These are phyloP conservation scores for Silene conica DNA, from an alignment of 148 eudicot genomes.

Conservation along the genomic window DNA sequence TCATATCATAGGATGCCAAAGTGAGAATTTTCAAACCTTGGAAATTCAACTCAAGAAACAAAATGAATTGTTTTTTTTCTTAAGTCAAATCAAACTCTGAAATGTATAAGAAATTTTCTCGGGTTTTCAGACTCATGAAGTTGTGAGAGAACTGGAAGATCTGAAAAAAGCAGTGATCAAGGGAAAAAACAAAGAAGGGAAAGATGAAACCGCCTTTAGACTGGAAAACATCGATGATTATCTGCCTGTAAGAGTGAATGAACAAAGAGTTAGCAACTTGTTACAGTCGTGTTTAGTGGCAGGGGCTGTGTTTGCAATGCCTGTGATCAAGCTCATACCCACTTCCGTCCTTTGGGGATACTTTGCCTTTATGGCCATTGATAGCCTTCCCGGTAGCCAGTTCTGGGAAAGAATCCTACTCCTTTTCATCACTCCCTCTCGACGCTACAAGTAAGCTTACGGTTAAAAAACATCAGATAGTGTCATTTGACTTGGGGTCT, in stretches of 20 bases:
- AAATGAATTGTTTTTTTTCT: no score
- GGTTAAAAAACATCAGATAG: background rate
- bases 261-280: constrained; percentile 77
- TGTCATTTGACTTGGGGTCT: no score
- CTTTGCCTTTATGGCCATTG: constrained; percentile 83
- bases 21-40: no score
- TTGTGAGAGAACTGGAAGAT: constrained; percentile 35
- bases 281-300: constrained; percentile 67
- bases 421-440: constrained; percentile 53
- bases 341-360: constrained; percentile 93
- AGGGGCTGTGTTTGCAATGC: constrained; percentile 52
- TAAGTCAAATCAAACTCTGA: background rate
- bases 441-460: constrained; percentile 65
- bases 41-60: background rate
- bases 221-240: constrained; percentile 56
- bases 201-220: constrained; percentile 35
- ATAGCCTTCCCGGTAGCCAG: constrained; percentile 84
- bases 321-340: constrained; percentile 66
- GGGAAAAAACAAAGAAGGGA: constrained; percentile 37
- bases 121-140: constrained; percentile 27
- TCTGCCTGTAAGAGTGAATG: constrained; percentile 80
- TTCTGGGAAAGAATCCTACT: constrained; percentile 77
- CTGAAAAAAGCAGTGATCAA: constrained; percentile 63
- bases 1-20: no score
- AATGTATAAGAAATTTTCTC: background rate